phyloP scores from a whole-genome alignment of 2,329 filamentous ascomycete species.

The Dactylellina cionopaga region DNA sequence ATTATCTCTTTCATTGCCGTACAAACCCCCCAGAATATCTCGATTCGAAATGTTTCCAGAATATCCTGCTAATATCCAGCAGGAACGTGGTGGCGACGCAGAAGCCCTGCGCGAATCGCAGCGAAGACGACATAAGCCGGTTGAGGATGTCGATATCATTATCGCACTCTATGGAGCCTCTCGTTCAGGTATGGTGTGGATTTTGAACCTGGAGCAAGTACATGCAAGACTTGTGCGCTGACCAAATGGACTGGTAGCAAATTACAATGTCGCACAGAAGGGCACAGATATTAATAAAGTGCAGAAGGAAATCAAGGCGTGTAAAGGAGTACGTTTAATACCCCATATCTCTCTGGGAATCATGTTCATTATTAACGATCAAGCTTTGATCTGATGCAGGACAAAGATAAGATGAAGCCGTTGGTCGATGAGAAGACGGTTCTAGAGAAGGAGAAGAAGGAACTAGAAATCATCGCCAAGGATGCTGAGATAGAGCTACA shows the following conservation, averaged over 20 bases:
- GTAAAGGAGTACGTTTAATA: conserved; percentile 25
- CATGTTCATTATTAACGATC: neutral
- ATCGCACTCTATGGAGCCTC: conserved; percentile 82
- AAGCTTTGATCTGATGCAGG: conserved; percentile 12
- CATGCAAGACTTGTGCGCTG: neutral
- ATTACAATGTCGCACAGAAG: conserved; percentile 81
- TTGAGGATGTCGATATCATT: conserved; percentile 88
- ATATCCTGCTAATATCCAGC: conserved; percentile 40
- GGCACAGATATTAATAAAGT: conserved; percentile 85
- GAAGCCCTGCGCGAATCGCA: conserved; percentile 93
- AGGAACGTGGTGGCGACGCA: conserved; percentile 88
- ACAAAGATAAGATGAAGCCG: conserved; percentile 80
- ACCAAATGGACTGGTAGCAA: conserved; percentile 63
- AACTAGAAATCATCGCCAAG: conserved; percentile 75
- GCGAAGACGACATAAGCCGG: conserved; percentile 79
- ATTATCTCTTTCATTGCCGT: conserved; percentile 76
- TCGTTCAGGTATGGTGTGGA: conserved; percentile 57
- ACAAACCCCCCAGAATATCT: neutral
- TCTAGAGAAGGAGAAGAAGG: conserved; percentile 83
- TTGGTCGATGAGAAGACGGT: conserved; percentile 82
- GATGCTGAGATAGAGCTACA: conserved; percentile 80
- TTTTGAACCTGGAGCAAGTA: too few species aligned
- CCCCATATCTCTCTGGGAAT: neutral
- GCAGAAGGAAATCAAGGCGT: conserved; percentile 72
- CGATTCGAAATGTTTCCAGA: conserved; percentile 65